Conservation (phyloP, 306 rosid genomes). For the Notholithocarpus densiflorus region DNA sequence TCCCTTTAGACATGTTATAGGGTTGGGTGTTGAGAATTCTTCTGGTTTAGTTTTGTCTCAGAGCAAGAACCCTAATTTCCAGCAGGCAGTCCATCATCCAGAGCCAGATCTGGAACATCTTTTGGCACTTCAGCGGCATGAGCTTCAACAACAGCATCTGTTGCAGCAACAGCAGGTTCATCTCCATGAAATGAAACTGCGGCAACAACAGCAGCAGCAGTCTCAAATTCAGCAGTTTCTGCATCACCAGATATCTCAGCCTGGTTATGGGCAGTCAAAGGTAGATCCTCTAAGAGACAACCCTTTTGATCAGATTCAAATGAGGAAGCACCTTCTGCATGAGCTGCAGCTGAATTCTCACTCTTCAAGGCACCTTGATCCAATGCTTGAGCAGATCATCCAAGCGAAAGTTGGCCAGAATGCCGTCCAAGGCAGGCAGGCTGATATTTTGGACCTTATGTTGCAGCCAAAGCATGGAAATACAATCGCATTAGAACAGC, state of each 20-base stretch:
- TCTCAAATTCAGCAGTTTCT: slow-evolving; percentile 55
- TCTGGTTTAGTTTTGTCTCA: slow-evolving; percentile 40
- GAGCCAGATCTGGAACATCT: slow-evolving; percentile 52
- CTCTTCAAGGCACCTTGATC: slow-evolving; percentile 49
- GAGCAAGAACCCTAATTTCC: slow-evolving; percentile 38
- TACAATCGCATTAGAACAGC: slow-evolving; percentile 47
- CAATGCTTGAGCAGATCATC: slow-evolving; percentile 53
- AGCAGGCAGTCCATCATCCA: slow-evolving; percentile 42
- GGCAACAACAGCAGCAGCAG: slow-evolving; percentile 45
- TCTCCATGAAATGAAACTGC: slow-evolving; percentile 55
- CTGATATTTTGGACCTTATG: slow-evolving; percentile 52
- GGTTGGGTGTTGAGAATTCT: slow-evolving; percentile 42
- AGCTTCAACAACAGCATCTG: slow-evolving; percentile 55
- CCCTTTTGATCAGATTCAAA: slow-evolving; percentile 48
- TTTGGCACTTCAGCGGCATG: slow-evolving; percentile 46
- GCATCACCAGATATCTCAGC: slow-evolving; percentile 55
- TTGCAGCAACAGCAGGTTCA: slow-evolving; percentile 54
- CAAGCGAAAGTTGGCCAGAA: slow-evolving; percentile 52
- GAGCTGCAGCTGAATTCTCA: slow-evolving; percentile 50
- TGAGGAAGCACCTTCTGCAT: slow-evolving; percentile 38
- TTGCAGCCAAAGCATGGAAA: slow-evolving; percentile 54
- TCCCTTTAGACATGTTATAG: slow-evolving; percentile 36
- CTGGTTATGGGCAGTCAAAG: slow-evolving; percentile 47
- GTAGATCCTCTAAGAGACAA: slow-evolving; percentile 45
- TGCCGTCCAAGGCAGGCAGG: slow-evolving; percentile 49